Evolutionary conservation across 192 early-diverging fungal genomes (phyloP).

Genomic region (Gonapodya prolifera): DNA sequence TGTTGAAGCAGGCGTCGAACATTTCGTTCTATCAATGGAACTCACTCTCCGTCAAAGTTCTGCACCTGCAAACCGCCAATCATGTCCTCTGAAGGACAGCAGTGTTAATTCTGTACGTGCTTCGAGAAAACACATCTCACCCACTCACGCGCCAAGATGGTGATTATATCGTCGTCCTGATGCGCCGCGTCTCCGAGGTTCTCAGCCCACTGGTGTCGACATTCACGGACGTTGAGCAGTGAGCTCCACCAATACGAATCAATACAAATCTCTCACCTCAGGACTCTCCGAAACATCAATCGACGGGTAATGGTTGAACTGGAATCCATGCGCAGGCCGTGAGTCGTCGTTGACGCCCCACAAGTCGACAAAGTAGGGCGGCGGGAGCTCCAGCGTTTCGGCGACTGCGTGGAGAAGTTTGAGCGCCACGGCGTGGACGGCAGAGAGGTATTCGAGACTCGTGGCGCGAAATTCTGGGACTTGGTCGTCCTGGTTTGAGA

Average conservation of each 20-base stretch:
- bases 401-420: not conserved
- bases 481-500: not conserved
- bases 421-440: not conserved
- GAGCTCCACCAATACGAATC: not conserved
- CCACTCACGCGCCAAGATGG: not conserved
- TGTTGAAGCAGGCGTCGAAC: not conserved
- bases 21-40: not conserved
- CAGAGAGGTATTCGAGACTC: not conserved
- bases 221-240: not conserved
- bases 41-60: not conserved
- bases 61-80: slow-evolving; percentile 5
- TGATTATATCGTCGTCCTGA: not conserved
- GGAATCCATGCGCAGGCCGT: not conserved
- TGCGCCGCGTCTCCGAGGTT: not conserved
- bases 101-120: not conserved
- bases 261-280: not conserved
- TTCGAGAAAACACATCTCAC: not conserved
- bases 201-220: not conserved
- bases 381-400: not conserved
- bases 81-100: not conserved
- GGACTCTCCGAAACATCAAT: not conserved
- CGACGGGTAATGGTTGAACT: slow-evolving; percentile 4
- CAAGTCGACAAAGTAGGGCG: not conserved
- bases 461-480: not conserved
- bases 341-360: not conserved